Conservation (phyloP, 2,329 filamentous ascomycete genomes). For the Talaromyces sp. region DNA sequence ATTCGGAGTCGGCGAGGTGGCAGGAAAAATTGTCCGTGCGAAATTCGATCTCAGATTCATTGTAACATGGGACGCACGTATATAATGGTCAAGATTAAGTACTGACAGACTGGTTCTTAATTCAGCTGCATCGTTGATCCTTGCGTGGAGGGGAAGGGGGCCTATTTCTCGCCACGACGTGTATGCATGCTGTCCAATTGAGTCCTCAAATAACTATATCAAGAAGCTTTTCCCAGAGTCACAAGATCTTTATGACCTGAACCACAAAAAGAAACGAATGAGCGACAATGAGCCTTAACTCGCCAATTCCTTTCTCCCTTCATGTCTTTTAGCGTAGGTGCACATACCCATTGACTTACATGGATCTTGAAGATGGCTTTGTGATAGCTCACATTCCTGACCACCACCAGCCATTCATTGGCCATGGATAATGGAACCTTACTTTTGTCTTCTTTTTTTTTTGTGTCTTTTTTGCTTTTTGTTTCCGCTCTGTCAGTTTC, state of each 20-base stretch:
- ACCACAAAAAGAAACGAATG: neutral
- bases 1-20: neutral
- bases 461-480: neutral
- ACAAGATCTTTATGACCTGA: neutral
- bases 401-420: neutral
- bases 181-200: neutral
- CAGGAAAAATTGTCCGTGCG: neutral
- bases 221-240: neutral
- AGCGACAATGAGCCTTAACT: neutral
- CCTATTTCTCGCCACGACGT: neutral
- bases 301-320: neutral
- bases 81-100: neutral
- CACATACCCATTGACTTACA: slow-evolving; percentile 4
- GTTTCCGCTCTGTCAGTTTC: neutral
- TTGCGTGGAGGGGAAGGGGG: neutral
- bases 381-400: slow-evolving; percentile 7
- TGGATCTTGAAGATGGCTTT: neutral
- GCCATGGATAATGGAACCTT: neutral
- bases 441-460: neutral
- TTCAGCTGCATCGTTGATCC: neutral
- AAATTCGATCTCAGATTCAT: neutral
- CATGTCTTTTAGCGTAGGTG: neutral
- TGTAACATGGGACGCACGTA: neutral
- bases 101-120: neutral
- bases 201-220: neutral